Base-by-base conservation (phyloP, 2,329 filamentous ascomycete genomes). In the Tetracladium maxilliforme region DNA sequence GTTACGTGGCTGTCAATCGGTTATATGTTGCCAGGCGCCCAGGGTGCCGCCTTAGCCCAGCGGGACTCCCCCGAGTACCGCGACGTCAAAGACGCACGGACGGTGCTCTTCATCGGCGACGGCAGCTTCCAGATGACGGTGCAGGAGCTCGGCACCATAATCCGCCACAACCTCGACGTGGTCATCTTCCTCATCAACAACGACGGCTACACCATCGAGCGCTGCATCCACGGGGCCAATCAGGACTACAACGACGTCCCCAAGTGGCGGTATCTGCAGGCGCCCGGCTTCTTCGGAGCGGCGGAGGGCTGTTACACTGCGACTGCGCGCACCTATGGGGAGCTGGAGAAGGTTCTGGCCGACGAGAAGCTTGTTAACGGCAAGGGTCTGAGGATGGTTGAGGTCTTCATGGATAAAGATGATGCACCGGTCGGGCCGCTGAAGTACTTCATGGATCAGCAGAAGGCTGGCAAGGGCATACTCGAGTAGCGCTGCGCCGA, bases 101-200 rank as follows among this genome's bases (percentile, higher is more conserved):
- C 67, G 0, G 54, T 73, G 7, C 45, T 74, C 3, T 55, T 70
- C 31, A 70, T 70, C 17, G 70, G 70, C 5, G 70, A 75, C 26
- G 72, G 71, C 4, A 71, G 67, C 32, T 60, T 78, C 30, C 64
- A 75, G 33, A 64, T 78, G 49, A 78, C 71, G 0, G 69, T 61
- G 0, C 73, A 79, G 40, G 71, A 76, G 33, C 49, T 80, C 4
- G 62, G 64, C 8, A 73, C 68, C 3, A 75, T 77, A 36, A 66
- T 78, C 35, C 51, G 52, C 10, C 51, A 63, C 27, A 51, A 55
- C 4, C 49, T 68, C 13, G 50, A 63, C 19, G 52, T 62, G 4
- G 48, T 56, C 4, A 46, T 61, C 12, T 56, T 72, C 30, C 38
- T 71, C 7, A 57, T 71, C 35, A 70, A 70, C 36, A 72, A 71